A percentile compares a stretch with the other conserved stretches of the same genome.
These are phyloP conservation scores for Calophaca sinica DNA, from an alignment of 306 rosid species.

Conservation along the genomic window DNA sequence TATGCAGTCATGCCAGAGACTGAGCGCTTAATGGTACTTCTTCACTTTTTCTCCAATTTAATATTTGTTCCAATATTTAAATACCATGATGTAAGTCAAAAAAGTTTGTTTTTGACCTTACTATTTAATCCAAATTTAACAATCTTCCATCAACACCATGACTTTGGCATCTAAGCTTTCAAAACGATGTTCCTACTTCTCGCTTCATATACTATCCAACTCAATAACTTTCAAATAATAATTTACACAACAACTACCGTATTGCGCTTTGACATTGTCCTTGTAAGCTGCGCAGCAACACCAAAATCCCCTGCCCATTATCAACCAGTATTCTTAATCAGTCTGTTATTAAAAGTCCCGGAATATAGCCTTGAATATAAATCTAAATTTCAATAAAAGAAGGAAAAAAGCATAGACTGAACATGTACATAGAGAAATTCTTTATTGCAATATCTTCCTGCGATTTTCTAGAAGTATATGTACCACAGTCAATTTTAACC, in stretches of 20 bases:
- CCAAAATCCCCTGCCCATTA: slow-evolving; percentile 94
- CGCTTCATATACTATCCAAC: slow-evolving; percentile 37
- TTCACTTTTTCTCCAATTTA: slow-evolving; percentile 24
- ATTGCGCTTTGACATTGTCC: slow-evolving; percentile 99
- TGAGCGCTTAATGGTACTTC: slow-evolving; percentile 8
- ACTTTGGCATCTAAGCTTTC: slow-evolving; percentile 25
- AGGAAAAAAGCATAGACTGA: slow-evolving; percentile 6
- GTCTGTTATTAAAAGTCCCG: slow-evolving; percentile 24
- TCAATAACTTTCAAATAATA: slow-evolving; percentile 19
- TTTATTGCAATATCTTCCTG: slow-evolving; percentile 12
- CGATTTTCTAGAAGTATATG: slow-evolving; percentile 1
- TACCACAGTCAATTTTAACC: slow-evolving; percentile 24
- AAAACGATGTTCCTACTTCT: slow-evolving; percentile 25
- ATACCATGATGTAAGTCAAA: neutral
- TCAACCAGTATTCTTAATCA: slow-evolving; percentile 44
- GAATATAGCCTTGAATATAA: slow-evolving; percentile 33
- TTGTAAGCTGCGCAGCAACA: slow-evolving; percentile 97
- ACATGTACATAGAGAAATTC: slow-evolving; percentile 20
- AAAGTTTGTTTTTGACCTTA: slow-evolving; percentile 19
- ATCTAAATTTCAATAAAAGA: slow-evolving; percentile 28
- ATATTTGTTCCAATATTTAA: slow-evolving; percentile 15
- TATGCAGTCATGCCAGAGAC: slow-evolving; percentile 8
- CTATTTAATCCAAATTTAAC: slow-evolving; percentile 27
- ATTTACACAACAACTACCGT: slow-evolving; percentile 64
- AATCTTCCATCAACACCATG: slow-evolving; percentile 29